phyloP scores from a whole-genome alignment of 495 filamentous ascomycete species.

The Rusavskia elegans region DNA sequence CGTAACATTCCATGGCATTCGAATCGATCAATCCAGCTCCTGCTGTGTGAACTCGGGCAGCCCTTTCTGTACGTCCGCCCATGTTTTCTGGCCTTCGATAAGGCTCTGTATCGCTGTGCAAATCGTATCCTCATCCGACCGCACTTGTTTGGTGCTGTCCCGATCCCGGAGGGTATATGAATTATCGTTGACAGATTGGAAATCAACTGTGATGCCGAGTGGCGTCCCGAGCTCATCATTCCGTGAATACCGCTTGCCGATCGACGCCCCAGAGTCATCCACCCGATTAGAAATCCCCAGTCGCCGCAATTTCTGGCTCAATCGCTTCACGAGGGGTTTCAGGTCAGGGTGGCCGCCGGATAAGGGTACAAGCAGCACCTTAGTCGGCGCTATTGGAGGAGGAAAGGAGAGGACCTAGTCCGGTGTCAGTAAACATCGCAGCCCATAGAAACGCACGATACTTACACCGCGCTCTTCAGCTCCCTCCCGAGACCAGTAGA shows the following conservation, averaged over 20 bases:
- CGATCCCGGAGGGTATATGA: slow-evolving; percentile 54
- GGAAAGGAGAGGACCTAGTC: slow-evolving; percentile 50
- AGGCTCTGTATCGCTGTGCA: slow-evolving; percentile 42
- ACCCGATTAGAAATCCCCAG: slow-evolving; percentile 46
- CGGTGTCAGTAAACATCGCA: background rate
- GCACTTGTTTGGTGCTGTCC: slow-evolving; percentile 51
- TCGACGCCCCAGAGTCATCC: slow-evolving; percentile 50
- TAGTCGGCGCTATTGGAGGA: slow-evolving; percentile 48
- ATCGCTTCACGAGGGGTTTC: slow-evolving; percentile 32
- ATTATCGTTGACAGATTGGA: slow-evolving; percentile 52
- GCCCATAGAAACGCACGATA: slow-evolving; percentile 3
- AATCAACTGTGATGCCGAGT: slow-evolving; percentile 52
- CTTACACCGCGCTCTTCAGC: slow-evolving; percentile 50
- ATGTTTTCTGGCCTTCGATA: slow-evolving; percentile 46
- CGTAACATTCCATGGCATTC: background rate
- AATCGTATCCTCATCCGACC: slow-evolving; percentile 50
- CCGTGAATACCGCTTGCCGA: slow-evolving; percentile 51
- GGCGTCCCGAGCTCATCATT: slow-evolving; percentile 55
- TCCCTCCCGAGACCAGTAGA: slow-evolving; percentile 55
- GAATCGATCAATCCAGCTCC: slow-evolving; percentile 36
- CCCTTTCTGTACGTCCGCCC: slow-evolving; percentile 42
- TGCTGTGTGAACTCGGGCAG: slow-evolving; percentile 55
- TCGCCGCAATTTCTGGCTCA: slow-evolving; percentile 37
- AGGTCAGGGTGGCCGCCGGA: slow-evolving; percentile 41
- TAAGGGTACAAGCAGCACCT: slow-evolving; percentile 52